phyloP scores from a whole-genome alignment of 2,329 filamentous ascomycete genomes.

The Sphaerulina vaccinii region DNA sequence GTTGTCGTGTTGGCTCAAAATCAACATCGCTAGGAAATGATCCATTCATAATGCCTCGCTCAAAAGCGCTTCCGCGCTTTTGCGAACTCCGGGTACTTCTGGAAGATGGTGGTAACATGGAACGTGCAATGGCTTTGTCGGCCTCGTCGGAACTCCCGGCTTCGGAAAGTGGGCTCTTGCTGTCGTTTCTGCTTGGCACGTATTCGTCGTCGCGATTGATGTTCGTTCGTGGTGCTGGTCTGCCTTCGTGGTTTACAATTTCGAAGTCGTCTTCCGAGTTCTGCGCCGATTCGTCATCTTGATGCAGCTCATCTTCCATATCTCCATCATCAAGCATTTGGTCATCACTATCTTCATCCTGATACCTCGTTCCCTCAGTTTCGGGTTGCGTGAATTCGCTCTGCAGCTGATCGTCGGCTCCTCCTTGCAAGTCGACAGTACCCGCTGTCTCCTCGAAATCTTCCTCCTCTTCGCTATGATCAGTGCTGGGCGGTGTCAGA shows the following conservation, averaged over 20 bases:
- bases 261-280: slow-evolving; percentile 8
- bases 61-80: not conserved
- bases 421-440: slow-evolving; percentile 14
- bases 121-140: not conserved
- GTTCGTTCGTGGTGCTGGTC: not conserved
- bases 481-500: slow-evolving; percentile 37
- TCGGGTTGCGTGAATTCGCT: slow-evolving; percentile 30
- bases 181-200: slow-evolving; percentile 12
- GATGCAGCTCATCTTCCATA: slow-evolving; percentile 6
- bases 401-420: slow-evolving; percentile 20
- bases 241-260: not conserved
- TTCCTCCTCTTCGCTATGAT: slow-evolving; percentile 26
- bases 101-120: not conserved
- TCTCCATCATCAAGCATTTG: slow-evolving; percentile 19
- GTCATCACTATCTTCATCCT: slow-evolving; percentile 19
- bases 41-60: slow-evolving; percentile 11
- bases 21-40: slow-evolving; percentile 11
- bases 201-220: slow-evolving; percentile 5
- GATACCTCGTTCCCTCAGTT: slow-evolving; percentile 29
- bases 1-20: slow-evolving; percentile 5
- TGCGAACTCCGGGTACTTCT: not conserved
- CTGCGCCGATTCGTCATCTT: slow-evolving; percentile 6
- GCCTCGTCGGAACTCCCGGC: not conserved
- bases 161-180: slow-evolving; percentile 21
- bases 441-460: slow-evolving; percentile 14